Evolutionary conservation across 2,329 filamentous ascomycete species (phyloP).

Genomic region (Colletotrichum liriopes): DNA sequence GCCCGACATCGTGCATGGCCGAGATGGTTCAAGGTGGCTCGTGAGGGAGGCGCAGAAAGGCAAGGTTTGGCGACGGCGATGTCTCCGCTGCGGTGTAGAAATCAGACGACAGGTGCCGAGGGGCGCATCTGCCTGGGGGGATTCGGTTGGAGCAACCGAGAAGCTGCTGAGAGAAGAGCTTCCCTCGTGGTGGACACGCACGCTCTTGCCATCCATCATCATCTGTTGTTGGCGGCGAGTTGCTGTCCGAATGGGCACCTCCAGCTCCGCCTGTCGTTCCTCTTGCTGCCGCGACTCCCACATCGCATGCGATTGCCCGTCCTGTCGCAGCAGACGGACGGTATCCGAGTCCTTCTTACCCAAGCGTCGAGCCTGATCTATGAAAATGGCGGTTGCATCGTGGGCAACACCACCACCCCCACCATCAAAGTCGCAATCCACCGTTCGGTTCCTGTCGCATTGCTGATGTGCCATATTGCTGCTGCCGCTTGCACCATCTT

Average conservation of each 20-base stretch:
- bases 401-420: background rate
- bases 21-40: background rate
- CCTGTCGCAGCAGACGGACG: no score
- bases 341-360: no score
- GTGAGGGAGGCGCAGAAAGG: background rate
- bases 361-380: background rate
- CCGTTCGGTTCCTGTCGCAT: background rate
- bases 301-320: background rate
- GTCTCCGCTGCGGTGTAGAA: background rate
- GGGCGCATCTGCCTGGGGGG: no score
- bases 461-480: background rate
- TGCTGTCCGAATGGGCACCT: background rate
- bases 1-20: background rate
- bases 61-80: conserved; percentile 1
- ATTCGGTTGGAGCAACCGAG: background rate
- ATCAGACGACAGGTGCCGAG: conserved; percentile 1
- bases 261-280: background rate
- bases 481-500: background rate
- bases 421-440: background rate
- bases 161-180: background rate
- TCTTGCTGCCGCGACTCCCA: background rate
- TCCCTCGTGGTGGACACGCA: background rate
- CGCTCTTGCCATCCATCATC: background rate
- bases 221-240: background rate
- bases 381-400: background rate